A percentile compares a stretch with the other conserved stretches of the same genome.
These are phyloP conservation scores for Ascochyta rabiei DNA, from an alignment of 2,329 filamentous ascomycete species.

Conservation along the genomic window DNA sequence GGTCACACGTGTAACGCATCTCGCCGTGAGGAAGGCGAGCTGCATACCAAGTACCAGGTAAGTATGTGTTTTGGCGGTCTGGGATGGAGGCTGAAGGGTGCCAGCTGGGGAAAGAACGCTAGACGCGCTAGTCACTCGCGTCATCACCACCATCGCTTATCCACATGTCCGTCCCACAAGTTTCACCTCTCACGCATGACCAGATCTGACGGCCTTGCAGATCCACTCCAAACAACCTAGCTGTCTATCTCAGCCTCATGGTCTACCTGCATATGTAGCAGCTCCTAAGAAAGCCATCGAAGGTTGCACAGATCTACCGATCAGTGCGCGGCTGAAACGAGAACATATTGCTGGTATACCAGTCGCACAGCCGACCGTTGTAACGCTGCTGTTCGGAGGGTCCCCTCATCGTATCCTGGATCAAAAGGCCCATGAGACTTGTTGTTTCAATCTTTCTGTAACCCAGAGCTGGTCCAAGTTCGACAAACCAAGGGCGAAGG, in stretches of 20 bases:
- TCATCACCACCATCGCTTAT: neutral
- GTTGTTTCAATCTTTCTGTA: no score
- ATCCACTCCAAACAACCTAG: slow-evolving; percentile 5
- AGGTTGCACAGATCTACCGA: slow-evolving; percentile 16
- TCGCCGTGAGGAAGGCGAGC: neutral
- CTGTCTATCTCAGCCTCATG: slow-evolving; percentile 8
- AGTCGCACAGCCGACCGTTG: slow-evolving; percentile 23
- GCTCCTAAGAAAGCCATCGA: neutral
- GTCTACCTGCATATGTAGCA: slow-evolving; percentile 11
- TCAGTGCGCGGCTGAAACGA: slow-evolving; percentile 21
- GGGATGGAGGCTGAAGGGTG: slow-evolving; percentile 1
- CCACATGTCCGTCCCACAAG: neutral
- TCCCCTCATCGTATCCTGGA: neutral
- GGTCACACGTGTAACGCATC: slow-evolving; percentile 2
- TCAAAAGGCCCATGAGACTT: neutral
- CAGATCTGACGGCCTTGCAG: slow-evolving; percentile 3
- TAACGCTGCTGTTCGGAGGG: slow-evolving; percentile 14
- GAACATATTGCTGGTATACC: slow-evolving; percentile 1
- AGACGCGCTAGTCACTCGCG: neutral
- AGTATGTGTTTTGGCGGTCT: neutral
- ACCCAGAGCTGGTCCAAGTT: no score
- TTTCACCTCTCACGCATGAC: slow-evolving; percentile 4
- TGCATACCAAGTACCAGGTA: neutral
- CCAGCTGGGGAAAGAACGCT: slow-evolving; percentile 2
- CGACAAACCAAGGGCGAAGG: no score